Evolutionary conservation across 108 stramenopile genomes (phyloP), one percentile per base, ranked within the genome.

Genomic region (Skeletonema tropicum): DNA sequence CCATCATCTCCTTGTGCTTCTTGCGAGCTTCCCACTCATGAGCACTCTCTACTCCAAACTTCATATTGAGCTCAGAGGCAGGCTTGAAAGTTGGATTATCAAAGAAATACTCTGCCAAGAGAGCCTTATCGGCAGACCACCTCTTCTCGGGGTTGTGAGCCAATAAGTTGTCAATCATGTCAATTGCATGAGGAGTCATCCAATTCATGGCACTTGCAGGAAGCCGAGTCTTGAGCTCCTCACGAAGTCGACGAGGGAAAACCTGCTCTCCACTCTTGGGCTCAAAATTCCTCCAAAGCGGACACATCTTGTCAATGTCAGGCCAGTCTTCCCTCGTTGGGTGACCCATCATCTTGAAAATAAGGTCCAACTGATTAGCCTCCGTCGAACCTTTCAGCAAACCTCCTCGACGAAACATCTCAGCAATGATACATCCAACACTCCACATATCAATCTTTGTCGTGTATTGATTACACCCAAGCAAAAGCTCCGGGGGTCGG

Each of bases 341-440:
- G 71, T 92, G 92, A 14, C 94, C 94, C 73, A 87, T 84, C 30
- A 79, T 88, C 19, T 73, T 79, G 58, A 93, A 95, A 63, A 95
- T 95, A 25, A 95, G 82, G 39, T 95, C 90, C 8, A 95, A 76
- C 66, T 95, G 94, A 48, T 88, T 84, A 5, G 87, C 72, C 55
- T 95, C 94, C 60, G 80, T 87, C 12, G 59, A 38, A 13, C 86
- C 78, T 64, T 89, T 93, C 63, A 95, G 73, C 52, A 95, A 87
- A 21, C 87, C 92, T 21, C 86, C 85, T 3, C 94, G 85, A 66
- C 88, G 92, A 78, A 93, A 95, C 92, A 95, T 93, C 73, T 98
- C 98, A 1, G 97, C 98, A 75, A 98, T 84, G 41, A 98, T 97
- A 75, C 97, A 97, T n/a, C 98, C 98, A 30, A 97, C 95, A 75